Evolutionary conservation across 2,329 filamentous ascomycete species (phyloP).

Genomic region (Esteya vermicola): DNA sequence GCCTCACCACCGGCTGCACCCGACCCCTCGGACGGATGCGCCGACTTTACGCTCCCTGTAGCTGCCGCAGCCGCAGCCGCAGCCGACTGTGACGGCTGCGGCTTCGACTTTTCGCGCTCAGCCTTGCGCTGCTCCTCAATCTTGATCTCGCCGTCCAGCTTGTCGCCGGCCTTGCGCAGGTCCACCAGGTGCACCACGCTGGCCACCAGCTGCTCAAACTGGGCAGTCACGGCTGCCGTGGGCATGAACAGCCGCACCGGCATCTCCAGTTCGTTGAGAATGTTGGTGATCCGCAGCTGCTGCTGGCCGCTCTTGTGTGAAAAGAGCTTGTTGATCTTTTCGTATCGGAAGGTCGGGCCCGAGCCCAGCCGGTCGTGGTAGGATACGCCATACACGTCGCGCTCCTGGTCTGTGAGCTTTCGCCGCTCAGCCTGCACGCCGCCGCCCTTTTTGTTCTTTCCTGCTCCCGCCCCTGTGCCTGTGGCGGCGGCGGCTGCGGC

Average conservation of each 20-base stretch:
- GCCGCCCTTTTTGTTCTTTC: conserved; percentile 33
- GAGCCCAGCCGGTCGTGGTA: conserved; percentile 73
- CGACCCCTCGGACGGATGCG: no score
- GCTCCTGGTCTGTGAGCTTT: conserved; percentile 61
- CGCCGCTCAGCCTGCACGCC: conserved; percentile 42
- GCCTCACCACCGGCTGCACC: conserved; percentile 1
- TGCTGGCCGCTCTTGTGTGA: conserved; percentile 64
- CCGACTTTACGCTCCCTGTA: no score
- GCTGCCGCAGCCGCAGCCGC: not conserved
- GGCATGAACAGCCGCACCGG: conserved; percentile 58
- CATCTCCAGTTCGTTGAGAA: conserved; percentile 58
- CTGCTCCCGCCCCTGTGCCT: conserved; percentile 22
- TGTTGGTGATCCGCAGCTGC: conserved; percentile 59
- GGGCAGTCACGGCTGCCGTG: conserved; percentile 54
- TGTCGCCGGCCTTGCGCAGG: conserved; percentile 59
- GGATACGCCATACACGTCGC: conserved; percentile 68
- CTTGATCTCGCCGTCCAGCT: conserved; percentile 58
- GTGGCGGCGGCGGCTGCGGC: conserved; percentile 20
- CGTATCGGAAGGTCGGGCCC: conserved; percentile 81
- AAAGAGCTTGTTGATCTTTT: conserved; percentile 65
- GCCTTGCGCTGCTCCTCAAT: conserved; percentile 42
- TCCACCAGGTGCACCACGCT: conserved; percentile 58
- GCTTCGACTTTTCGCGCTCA: conserved; percentile 29
- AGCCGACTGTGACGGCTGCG: conserved; percentile 5
- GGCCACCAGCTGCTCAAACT: conserved; percentile 57